Evolutionary conservation across 2,329 filamentous ascomycete species (phyloP).

Genomic region (Daldinia eschscholtzii): DNA sequence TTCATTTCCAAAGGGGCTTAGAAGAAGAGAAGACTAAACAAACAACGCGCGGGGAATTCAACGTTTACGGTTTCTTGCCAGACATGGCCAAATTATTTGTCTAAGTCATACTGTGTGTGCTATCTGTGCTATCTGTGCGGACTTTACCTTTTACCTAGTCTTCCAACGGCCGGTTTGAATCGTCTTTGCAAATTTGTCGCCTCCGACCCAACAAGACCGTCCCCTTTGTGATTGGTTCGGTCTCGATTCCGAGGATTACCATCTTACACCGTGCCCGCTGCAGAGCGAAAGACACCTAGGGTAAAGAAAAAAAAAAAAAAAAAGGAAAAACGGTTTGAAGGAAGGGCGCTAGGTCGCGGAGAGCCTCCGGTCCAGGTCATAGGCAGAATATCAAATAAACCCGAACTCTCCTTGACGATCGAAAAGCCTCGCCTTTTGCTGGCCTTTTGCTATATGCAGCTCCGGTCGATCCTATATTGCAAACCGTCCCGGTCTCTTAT

Average conservation of each 20-base stretch:
- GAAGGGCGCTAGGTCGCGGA: conserved; percentile 10
- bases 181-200: not conserved
- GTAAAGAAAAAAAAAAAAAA: not conserved
- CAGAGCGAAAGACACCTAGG: no score
- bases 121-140: no score
- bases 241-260: not conserved
- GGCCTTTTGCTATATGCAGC: not conserved
- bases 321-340: not conserved
- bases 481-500: not conserved
- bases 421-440: not conserved
- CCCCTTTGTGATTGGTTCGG: conserved; percentile 25
- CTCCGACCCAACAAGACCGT: not conserved
- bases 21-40: no score
- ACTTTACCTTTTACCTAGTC: no score
- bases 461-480: not conserved
- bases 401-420: conserved; percentile 2
- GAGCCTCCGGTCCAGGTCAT: conserved; percentile 14
- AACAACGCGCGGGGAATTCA: no score
- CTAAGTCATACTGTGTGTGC: not conserved
- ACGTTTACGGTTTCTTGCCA: no score
- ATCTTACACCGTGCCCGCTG: conserved; percentile 11
- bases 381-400: conserved; percentile 8
- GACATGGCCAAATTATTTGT: no score
- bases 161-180: not conserved
- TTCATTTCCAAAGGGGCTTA: no score